Evolutionary conservation across 2,329 filamentous ascomycete species (phyloP), one percentile per base, ranked within the genome.

Genomic region (Camptophora hylomeconis): DNA sequence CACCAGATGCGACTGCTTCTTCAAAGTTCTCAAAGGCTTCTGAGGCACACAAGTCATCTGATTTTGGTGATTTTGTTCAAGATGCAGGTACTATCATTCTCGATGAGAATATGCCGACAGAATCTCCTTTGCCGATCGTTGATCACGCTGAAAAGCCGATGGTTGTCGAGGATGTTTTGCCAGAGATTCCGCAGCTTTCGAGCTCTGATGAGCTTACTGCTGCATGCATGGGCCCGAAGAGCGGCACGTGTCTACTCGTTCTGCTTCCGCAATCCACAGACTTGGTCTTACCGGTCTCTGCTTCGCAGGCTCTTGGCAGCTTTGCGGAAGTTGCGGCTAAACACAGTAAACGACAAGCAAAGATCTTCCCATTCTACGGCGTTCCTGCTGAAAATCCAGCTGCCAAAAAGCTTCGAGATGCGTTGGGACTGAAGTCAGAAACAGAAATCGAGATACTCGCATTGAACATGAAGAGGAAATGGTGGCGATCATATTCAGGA

Each of bases 311-410:
- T 11, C 58, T 86, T 3, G 52, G 58, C 12, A 71, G 69, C 15
- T 64, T 94, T 3, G 71, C 78, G 2, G 71, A 84, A 31, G 67
- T 94, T 31, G 72, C 76, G 29, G 70, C 78, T 53, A 92, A 86
- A 56, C 73, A 92, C 48, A 60, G 68, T 18, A 62, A 72, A 39
- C 65, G 66, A 26, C 65, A 75, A 30, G 69, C 70, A 17, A 72
- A 75, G 32, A 58, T 86, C 1, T 92, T 95, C 61, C 83, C 86
- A 14, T 79, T 93, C 56, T 87, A 78, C 50, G 72, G 75, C 27
- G 63, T 95, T 0, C 69, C 81, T 8, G 60, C 61, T 22, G 60
- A 65, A 20, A 78, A 78, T 40, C 53, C 63, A n/a, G 65, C 65
- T 5, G 67, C 68, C 1, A 52, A 58, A 2, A 51, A 54, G 4